Evolutionary conservation across 768 basidiomycete genomes (phyloP), one percentile per base, ranked within the genome.

Genomic region (Tylopilus rubrobrunneus): DNA sequence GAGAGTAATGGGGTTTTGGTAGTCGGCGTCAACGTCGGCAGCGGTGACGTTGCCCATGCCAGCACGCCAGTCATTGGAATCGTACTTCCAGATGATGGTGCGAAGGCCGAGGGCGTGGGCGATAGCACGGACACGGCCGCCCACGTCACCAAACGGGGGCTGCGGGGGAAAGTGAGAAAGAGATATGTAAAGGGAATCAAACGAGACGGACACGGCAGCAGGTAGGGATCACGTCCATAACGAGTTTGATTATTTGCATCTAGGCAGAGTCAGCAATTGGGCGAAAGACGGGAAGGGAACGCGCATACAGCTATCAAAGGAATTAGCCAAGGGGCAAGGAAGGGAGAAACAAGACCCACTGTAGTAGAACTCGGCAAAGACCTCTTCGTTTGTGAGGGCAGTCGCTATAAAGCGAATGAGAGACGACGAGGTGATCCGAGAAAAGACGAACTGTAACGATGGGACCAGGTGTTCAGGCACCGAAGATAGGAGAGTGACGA

Each of bases 311-410:
- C 67, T 71, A 47, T 19, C 9, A 9, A 3, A 36, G 41, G 37
- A 23, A 39, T 59, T 21, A 64, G 64, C 23, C 34, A 41, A 4
- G 45, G 27, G 5, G 0, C 9, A 5, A 23, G 14, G 23, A 17
- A 5, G 39, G 39, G 12, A 12, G 1, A 37, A 9, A 5, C 6
- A 5, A 49, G 10, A 67, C 81, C 34, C 58, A 80, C 82, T 83
- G 70, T 89, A 92, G 55, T 85, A 89, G 17, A 92, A 74, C 67
- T 92, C 89, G 4, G 88, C 88, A 53, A 90, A 88, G 5, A 82
- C 85, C 56, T 85, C 72, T 58, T 81, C 72, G 63, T 83, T 90
- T 9, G 76, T 68, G 40, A 86, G 73, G 2, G 80, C 62, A 0
- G 86, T 86, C 80, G 78, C 82, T 83, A 52, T 2, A 47, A 6